Evolutionary conservation across 371 early-diverging fungal genomes (phyloP), one percentile per base, ranked within the genome.

Genomic region (Mucor circinelloides): DNA sequence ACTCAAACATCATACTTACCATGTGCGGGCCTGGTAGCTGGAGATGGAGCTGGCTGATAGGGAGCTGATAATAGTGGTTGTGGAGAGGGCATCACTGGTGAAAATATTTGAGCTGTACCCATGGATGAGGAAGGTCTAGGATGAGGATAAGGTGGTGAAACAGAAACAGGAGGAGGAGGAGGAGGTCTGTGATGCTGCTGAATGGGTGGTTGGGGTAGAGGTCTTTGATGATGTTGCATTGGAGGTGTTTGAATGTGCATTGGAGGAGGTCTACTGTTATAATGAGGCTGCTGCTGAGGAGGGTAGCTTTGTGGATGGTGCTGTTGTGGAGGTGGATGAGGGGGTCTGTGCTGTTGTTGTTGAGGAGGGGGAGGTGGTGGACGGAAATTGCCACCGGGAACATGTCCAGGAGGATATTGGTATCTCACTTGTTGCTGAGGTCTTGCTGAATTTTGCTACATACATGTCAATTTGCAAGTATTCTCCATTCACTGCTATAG

Each of bases 381-480:
- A 12, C 27, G 56, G 36, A 34, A 44, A 50, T 32, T 58, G 36
- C 65, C 42, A 34, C 58, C 58, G 9, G 63, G 63, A 27, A 21
- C 60, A 31, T 64, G 58, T 3, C 58, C 54, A 31, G 68, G 58
- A 25, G 64, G 64, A 40, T 61, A 52, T 62, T 66, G 71, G 50
- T 67, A 67, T 55, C 71, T 63, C 5, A 71, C 63, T 40, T 67
- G 72, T 25, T 71, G 72, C 15, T 67, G 67, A 42, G 70, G 66
- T 62, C 62, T 60, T 6, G 58, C 50, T 3, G 48, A 31, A 31
- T 70, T 52, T 48, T 66, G 65, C 70, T 70, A 64, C 12, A 57
- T 4, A 52, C 34, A 38, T 6, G 27, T n/a, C 3, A 21, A 3
- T 25, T 38, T 36, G 10, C 13, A 13, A 36, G 36, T 10, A 6